A percentile compares a stretch with the other conserved stretches of the same genome.
Evolutionary conservation across 257 asterid species (phyloP).

Genomic region (Agastache rugosa): DNA sequence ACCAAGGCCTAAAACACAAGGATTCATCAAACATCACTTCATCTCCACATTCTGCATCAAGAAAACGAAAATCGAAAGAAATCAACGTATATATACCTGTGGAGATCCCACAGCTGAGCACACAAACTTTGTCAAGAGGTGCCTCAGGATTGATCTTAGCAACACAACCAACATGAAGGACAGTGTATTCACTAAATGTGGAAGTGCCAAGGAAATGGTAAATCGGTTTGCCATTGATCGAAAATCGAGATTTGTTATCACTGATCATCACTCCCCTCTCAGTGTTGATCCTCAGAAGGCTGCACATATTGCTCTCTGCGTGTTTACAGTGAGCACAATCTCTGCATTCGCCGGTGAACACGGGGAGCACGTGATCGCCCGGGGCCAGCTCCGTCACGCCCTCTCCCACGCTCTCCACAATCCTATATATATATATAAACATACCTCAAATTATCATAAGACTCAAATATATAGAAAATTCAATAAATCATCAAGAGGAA

Average conservation of each 20-base stretch:
- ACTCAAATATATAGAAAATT: neutral
- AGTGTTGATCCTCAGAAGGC: slow-evolving; percentile 74
- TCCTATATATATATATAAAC: slow-evolving; percentile 36
- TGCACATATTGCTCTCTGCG: slow-evolving; percentile 80
- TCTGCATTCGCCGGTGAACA: slow-evolving; percentile 86
- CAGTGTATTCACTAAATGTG: slow-evolving; percentile 79
- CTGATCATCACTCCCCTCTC: slow-evolving; percentile 76
- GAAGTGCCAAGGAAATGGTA: slow-evolving; percentile 83
- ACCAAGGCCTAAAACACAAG: slow-evolving; percentile 62
- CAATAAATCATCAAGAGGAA: neutral
- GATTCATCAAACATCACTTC: neutral
- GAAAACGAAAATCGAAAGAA: neutral
- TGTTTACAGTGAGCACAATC: slow-evolving; percentile 80
- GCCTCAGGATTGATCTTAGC: slow-evolving; percentile 78
- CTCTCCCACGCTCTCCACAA: slow-evolving; percentile 88
- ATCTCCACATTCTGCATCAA: slow-evolving; percentile 1
- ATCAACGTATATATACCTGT: slow-evolving; percentile 53
- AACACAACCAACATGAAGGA: slow-evolving; percentile 77
- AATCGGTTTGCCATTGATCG: slow-evolving; percentile 74
- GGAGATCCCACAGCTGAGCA: slow-evolving; percentile 82
- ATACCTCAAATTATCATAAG: no score
- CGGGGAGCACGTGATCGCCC: slow-evolving; percentile 86
- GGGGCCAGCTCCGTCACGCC: slow-evolving; percentile 70
- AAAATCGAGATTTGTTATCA: slow-evolving; percentile 65
- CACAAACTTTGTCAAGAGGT: slow-evolving; percentile 82